Evolutionary conservation across 2,329 filamentous ascomycete genomes (phyloP), one percentile per base, ranked within the genome.

Genomic region (Xylariaceae sp.): DNA sequence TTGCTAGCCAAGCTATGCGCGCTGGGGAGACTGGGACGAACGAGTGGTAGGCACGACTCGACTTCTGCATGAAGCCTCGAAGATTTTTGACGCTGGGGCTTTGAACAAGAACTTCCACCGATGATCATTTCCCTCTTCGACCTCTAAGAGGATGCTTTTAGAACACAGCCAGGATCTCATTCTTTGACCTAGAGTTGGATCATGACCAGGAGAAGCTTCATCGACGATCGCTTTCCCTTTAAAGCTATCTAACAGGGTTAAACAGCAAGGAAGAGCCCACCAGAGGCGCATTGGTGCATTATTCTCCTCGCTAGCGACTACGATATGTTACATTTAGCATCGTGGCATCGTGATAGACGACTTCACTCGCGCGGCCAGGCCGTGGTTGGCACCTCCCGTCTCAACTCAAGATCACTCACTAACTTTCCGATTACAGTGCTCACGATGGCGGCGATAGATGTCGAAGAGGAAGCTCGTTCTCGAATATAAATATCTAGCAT

Each of bases 101-200:
- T n/a, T n/a, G n/a, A n/a, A n/a, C n/a, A n/a, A n/a, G n/a, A n/a
- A n/a, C n/a, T n/a, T n/a, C n/a, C n/a, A n/a, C 15, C 15, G 41
- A 26, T 20, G 49, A 52, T 52, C 49, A 46, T 52, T 52, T 52
- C 49, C 26, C n/a, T 33, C 27, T 16, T 33, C 27, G 49, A 50
- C 41, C 40, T 21, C 33, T n/a, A 18, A 21, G 15, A 15, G n/a
- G 15, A 33, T 18, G 49, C 40, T 33, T 35, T 42, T 52, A 42
- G 21, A 20, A 46, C n/a, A n/a, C n/a, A n/a, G n/a, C n/a, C n/a
- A n/a, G n/a, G n/a, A n/a, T n/a, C n/a, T 24, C 49, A 18, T 46
- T 35, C 33, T 16, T 32, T 46, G 49, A 35, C 11, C 40, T 27
- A 33, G 13, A 40, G 26, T 42, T 40, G 41, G 49, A 21, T 30